These are phyloP conservation scores for Rhizopogon sp. DNA, from an alignment of 768 basidiomycete species.

Conservation along the genomic window DNA sequence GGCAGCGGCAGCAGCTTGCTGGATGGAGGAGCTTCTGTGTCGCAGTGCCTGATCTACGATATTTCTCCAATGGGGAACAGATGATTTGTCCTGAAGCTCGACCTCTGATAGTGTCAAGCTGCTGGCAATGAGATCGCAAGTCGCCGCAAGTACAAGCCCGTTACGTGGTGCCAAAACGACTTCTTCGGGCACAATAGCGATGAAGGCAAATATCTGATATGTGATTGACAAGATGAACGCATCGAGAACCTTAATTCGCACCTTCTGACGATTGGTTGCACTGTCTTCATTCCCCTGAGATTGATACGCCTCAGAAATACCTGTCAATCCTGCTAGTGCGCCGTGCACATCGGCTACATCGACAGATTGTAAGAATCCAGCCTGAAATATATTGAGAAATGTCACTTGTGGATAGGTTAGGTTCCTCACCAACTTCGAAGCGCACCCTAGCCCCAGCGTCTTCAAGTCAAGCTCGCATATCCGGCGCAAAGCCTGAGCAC, in stretches of 20 bases:
- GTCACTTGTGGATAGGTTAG: slow-evolving; percentile 5
- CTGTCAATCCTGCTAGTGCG: slow-evolving; percentile 64
- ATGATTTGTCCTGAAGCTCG: slow-evolving; percentile 32
- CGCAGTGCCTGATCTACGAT: slow-evolving; percentile 71
- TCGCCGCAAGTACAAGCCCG: slow-evolving; percentile 64
- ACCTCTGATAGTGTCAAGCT: slow-evolving; percentile 58
- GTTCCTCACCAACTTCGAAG: slow-evolving; percentile 48
- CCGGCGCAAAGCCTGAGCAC: slow-evolving; percentile 65
- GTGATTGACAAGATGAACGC: background rate
- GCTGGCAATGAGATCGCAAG: slow-evolving; percentile 65
- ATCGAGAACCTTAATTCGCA: slow-evolving; percentile 18
- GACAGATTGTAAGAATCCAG: slow-evolving; percentile 49
- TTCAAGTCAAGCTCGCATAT: slow-evolving; percentile 61
- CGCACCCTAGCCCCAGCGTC: slow-evolving; percentile 43
- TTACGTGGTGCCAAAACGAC: slow-evolving; percentile 61
- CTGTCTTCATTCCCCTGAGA: slow-evolving; percentile 23
- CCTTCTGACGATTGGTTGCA: slow-evolving; percentile 39
- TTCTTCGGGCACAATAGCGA: slow-evolving; percentile 53
- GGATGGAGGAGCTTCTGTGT: slow-evolving; percentile 57
- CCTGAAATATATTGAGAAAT: slow-evolving; percentile 31
- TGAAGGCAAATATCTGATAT: slow-evolving; percentile 58
- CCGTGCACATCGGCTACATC: slow-evolving; percentile 80
- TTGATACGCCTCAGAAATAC: slow-evolving; percentile 62
- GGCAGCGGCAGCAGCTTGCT: slow-evolving; percentile 71
- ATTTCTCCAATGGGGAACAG: slow-evolving; percentile 58